Percentiles rank a stretch among this genome's conserved stretches.
These are phyloP conservation scores for Bretschneidera sinensis DNA, from an alignment of 345 rosid species.

Conservation along the genomic window DNA sequence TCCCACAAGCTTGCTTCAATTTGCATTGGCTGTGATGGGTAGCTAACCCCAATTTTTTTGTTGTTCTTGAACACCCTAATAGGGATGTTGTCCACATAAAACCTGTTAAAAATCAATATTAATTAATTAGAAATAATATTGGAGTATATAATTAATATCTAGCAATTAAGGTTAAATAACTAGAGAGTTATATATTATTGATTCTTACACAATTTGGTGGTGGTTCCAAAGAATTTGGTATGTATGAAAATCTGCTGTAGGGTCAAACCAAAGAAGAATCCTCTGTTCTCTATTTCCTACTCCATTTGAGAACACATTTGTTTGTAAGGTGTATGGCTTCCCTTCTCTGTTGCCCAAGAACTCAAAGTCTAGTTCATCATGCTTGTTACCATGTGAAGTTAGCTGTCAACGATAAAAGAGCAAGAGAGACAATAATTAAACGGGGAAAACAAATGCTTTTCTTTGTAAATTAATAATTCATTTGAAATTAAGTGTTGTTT, in stretches of 20 bases:
- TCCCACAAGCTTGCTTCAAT: conserved; percentile 61
- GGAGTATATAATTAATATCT: neutral
- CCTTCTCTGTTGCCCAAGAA: conserved; percentile 63
- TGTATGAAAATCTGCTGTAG: conserved; percentile 45
- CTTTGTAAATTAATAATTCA: no score
- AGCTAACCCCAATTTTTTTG: conserved; percentile 29
- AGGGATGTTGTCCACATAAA: conserved; percentile 55
- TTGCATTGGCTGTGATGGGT: conserved; percentile 50
- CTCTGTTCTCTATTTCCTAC: conserved; percentile 59
- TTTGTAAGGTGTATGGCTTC: conserved; percentile 47
- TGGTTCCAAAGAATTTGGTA: conserved; percentile 69
- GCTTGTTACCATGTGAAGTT: conserved; percentile 36
- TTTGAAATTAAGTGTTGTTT: no score
- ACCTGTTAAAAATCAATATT: conserved; percentile 27
- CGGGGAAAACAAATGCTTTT: no score
- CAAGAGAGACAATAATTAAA: no score
- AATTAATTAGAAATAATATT: neutral
- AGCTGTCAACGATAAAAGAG: conserved; percentile 40
- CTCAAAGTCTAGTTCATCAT: conserved; percentile 71
- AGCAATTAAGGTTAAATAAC: no score
- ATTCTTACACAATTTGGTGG: conserved; percentile 63
- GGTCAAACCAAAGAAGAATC: conserved; percentile 62
- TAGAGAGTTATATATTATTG: no score
- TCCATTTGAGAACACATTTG: conserved; percentile 53
- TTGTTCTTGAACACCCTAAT: conserved; percentile 72